Conservation (phyloP, 208 protist species). For the Crithidia acanthocephali region DNA sequence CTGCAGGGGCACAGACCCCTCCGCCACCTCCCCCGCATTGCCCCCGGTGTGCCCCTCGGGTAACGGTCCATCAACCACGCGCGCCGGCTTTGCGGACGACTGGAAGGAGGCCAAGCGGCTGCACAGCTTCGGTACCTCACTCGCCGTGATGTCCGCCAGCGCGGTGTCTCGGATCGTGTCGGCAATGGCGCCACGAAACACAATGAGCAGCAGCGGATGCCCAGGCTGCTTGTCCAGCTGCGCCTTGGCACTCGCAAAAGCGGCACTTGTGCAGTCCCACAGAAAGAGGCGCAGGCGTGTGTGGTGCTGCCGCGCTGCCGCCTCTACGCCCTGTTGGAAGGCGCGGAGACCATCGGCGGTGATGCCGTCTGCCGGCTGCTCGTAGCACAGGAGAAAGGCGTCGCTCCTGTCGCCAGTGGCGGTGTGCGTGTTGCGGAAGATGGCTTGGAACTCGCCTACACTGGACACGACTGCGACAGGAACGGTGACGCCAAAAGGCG, state of each 20-base stretch:
- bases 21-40: neutral
- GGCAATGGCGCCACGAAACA: conserved; percentile 58
- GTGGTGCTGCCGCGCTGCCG: conserved; percentile 22
- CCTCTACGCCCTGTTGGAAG: conserved; percentile 43
- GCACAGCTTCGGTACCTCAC: conserved; percentile 51
- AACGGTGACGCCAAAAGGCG: neutral
- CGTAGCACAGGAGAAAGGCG: conserved; percentile 77
- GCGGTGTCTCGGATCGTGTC: conserved; percentile 50
- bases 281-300: conserved; percentile 47
- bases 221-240: conserved; percentile 67
- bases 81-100: conserved; percentile 36
- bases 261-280: conserved; percentile 66
- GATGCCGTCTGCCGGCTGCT: conserved; percentile 52
- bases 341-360: conserved; percentile 32
- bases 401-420: conserved; percentile 6
- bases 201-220: conserved; percentile 60
- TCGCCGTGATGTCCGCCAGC: conserved; percentile 33
- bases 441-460: conserved; percentile 51
- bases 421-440: conserved; percentile 38
- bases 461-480: conserved; percentile 47
- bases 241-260: conserved; percentile 53
- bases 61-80: conserved; percentile 2
- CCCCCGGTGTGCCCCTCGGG: neutral
- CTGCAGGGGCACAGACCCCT: too few relatives aligned
- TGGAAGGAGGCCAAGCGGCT: conserved; percentile 66